Conservation (phyloP, 2,329 filamentous ascomycete genomes). For the Juglanconis oblonga region DNA sequence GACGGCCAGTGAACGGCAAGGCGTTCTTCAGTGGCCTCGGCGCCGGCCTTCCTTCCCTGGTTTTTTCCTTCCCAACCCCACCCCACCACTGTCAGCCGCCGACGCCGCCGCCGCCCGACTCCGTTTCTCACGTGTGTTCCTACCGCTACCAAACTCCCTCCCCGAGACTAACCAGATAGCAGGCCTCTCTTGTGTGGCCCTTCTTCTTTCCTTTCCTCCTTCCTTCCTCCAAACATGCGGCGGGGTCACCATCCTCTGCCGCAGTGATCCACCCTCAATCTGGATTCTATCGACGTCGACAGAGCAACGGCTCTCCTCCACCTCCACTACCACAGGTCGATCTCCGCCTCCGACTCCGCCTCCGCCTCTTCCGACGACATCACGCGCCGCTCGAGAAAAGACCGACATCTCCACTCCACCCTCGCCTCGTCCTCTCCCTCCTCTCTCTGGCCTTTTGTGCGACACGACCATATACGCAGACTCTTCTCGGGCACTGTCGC, state of each 20-base stretch:
- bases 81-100: slow-evolving; percentile 7
- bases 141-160: not conserved
- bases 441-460: slow-evolving; percentile 26
- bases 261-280: slow-evolving; percentile 47
- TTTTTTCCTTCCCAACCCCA: not conserved
- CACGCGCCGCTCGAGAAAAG: slow-evolving; percentile 44
- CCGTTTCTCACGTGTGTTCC: not conserved
- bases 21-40: too few relatives aligned
- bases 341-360: slow-evolving; percentile 15
- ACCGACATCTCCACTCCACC: slow-evolving; percentile 46
- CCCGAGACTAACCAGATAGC: not conserved
- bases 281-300: slow-evolving; percentile 52
- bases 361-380: slow-evolving; percentile 23
- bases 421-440: slow-evolving; percentile 42
- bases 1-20: not conserved
- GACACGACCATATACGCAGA: slow-evolving; percentile 45
- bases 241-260: slow-evolving; percentile 53
- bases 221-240: slow-evolving; percentile 45
- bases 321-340: slow-evolving; percentile 28
- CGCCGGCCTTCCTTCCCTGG: not conserved
- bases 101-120: not conserved
- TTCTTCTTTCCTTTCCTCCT: slow-evolving; percentile 17
- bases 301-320: slow-evolving; percentile 30
- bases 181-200: not conserved
- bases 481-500: slow-evolving; percentile 55